These are phyloP conservation scores for Amphirosellinia nigrospora DNA, from an alignment of 495 filamentous ascomycete species.

Conservation along the genomic window DNA sequence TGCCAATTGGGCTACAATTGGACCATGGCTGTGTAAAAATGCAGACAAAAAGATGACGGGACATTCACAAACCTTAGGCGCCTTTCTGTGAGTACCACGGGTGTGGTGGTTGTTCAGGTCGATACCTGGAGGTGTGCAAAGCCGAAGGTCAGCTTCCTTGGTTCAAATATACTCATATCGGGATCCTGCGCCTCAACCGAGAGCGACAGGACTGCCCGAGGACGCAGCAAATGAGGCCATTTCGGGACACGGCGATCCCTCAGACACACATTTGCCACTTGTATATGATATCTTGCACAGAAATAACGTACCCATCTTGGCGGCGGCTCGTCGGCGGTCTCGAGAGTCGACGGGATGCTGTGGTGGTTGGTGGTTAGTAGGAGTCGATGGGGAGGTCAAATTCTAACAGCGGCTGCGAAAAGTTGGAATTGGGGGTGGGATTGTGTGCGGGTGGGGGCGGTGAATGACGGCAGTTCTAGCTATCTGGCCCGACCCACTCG, in stretches of 20 bases:
- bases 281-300: constrained; percentile 30
- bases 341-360: constrained; percentile 35
- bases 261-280: constrained; percentile 28
- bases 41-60: constrained; percentile 23
- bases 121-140: constrained; percentile 61
- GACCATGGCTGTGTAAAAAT: not conserved
- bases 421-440: constrained; percentile 31
- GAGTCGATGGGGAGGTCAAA: constrained; percentile 31
- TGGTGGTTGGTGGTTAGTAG: constrained; percentile 44
- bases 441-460: constrained; percentile 48
- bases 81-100: constrained; percentile 86
- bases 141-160: constrained; percentile 59
- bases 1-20: not conserved
- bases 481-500: constrained; percentile 3
- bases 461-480: constrained; percentile 43
- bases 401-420: constrained; percentile 16
- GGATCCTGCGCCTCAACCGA: constrained; percentile 21
- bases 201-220: constrained; percentile 23
- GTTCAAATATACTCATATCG: constrained; percentile 43
- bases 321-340: constrained; percentile 50
- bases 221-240: constrained; percentile 50
- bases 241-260: constrained; percentile 15
- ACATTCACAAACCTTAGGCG: constrained; percentile 64
- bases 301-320: constrained; percentile 58
- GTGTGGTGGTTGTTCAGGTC: constrained; percentile 83